Percentiles rank a stretch among this genome's conserved stretches.
Evolutionary conservation across 2,329 filamentous ascomycete species (phyloP).

Genomic region (Colletotrichum sp.): DNA sequence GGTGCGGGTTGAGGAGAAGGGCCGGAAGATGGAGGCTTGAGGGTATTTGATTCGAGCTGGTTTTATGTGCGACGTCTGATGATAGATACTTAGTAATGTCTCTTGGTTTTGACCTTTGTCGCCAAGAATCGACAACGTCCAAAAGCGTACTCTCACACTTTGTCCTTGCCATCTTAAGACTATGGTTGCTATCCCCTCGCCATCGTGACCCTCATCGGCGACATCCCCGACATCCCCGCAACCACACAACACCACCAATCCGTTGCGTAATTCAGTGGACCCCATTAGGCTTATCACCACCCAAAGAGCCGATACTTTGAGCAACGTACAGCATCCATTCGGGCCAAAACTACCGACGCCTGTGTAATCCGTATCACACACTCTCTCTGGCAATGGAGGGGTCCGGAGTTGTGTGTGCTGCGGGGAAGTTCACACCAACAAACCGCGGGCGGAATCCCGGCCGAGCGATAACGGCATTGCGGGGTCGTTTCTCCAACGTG

Average conservation of each 20-base stretch:
- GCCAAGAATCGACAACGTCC: rapidly evolving
- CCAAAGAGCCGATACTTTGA: neutral
- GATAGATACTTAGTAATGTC: neutral
- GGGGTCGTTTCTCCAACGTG: neutral
- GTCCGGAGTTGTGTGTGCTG: neutral
- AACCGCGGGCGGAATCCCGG: neutral
- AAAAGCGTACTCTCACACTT: rapidly evolving
- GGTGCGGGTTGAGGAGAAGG: slow-evolving; percentile 3
- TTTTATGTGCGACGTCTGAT: neutral
- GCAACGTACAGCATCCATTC: neutral
- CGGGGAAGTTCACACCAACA: neutral
- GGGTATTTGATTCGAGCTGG: rapidly evolving
- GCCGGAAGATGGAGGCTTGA: neutral
- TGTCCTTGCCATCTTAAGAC: rapidly evolving
- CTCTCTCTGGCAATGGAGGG: neutral
- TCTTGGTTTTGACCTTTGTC: rapidly evolving
- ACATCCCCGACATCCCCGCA: neutral
- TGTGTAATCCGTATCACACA: neutral
- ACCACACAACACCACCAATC: neutral
- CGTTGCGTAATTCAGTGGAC: neutral
- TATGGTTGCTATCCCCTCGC: neutral
- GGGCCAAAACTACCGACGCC: neutral
- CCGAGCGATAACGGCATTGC: slow-evolving; percentile 8
- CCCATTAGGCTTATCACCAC: neutral
- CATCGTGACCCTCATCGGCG: neutral